Conservation (phyloP, 2,329 filamentous ascomycete species). For the Zymoseptoria tritici region DNA sequence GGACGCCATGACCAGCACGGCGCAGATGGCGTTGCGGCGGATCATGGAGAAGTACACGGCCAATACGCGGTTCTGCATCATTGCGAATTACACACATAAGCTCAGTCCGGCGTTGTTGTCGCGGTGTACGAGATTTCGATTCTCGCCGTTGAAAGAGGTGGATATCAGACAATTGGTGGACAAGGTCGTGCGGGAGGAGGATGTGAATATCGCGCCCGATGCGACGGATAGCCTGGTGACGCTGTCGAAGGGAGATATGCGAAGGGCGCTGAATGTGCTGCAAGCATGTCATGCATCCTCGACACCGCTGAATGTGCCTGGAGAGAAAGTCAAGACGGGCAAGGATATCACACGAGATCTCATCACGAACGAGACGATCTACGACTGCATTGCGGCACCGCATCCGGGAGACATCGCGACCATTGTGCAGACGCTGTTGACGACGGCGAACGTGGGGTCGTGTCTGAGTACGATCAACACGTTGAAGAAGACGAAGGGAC, state of each 20-base stretch:
- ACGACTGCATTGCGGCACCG: conserved; percentile 93
- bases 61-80: conserved; percentile 96
- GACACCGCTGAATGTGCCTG: conserved; percentile 47
- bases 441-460: conserved; percentile 78
- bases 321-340: conserved; percentile 39
- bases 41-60: conserved; percentile 99
- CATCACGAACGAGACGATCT: conserved; percentile 87
- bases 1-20: conserved; percentile 98
- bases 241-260: conserved; percentile 93
- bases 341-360: conserved; percentile 67
- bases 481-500: conserved; percentile 74
- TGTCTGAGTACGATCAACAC: conserved; percentile 83
- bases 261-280: conserved; percentile 84
- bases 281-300: conserved; percentile 95
- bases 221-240: conserved; percentile 77
- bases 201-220: conserved; percentile 71
- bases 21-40: conserved; percentile 90
- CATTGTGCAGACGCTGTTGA: conserved; percentile 76
- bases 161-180: conserved; percentile 84
- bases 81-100: conserved; percentile 98
- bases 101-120: conserved; percentile 87
- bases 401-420: conserved; percentile 80
- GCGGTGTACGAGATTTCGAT: conserved; percentile 87
- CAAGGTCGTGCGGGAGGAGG: conserved; percentile 80
- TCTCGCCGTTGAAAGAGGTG: conserved; percentile 81